Percentiles rank a stretch among this genome's conserved stretches.
These are phyloP conservation scores for Oryza brachyantha DNA, from an alignment of 176 grass and related monocot genomes.

Conservation along the genomic window DNA sequence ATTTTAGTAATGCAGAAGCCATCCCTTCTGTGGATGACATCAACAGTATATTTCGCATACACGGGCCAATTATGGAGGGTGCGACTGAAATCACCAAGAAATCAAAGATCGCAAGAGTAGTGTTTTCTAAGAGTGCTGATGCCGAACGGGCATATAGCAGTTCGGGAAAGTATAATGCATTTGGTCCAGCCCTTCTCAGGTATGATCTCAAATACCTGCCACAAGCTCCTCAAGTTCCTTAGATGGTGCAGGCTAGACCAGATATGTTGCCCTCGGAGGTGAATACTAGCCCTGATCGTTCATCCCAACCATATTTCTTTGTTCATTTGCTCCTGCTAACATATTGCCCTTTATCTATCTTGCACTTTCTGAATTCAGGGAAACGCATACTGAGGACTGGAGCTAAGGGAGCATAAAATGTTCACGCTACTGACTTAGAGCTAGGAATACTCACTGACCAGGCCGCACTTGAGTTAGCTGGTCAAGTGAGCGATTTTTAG, in stretches of 20 bases:
- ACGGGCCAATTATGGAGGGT: conserved; percentile 47
- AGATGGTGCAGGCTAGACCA: neutral
- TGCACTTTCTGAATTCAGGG: conserved; percentile 28
- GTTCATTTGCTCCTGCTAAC: conserved; percentile 13
- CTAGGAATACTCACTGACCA: conserved; percentile 36
- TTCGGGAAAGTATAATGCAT: conserved; percentile 45
- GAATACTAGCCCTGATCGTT: neutral
- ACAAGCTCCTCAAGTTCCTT: conserved; percentile 26
- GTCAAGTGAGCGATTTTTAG: conserved; percentile 33
- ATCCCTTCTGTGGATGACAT: conserved; percentile 60
- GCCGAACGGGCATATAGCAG: conserved; percentile 51
- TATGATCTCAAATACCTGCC: conserved; percentile 52
- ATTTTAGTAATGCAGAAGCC: conserved; percentile 42
- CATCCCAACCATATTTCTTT: neutral
- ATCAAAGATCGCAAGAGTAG: conserved; percentile 43
- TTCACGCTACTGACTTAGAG: conserved; percentile 44
- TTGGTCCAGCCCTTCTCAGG: conserved; percentile 50
- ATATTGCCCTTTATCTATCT: neutral
- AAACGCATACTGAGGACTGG: conserved; percentile 29
- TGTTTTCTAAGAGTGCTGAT: conserved; percentile 51
- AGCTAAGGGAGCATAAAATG: conserved; percentile 38
- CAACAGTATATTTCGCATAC: conserved; percentile 52
- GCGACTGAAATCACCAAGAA: conserved; percentile 50
- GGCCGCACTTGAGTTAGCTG: conserved; percentile 33
- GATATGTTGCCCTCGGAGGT: conserved; percentile 29